phyloP scores from a whole-genome alignment of 2,329 filamentous ascomycete species.

The Colletotrichum filicis region DNA sequence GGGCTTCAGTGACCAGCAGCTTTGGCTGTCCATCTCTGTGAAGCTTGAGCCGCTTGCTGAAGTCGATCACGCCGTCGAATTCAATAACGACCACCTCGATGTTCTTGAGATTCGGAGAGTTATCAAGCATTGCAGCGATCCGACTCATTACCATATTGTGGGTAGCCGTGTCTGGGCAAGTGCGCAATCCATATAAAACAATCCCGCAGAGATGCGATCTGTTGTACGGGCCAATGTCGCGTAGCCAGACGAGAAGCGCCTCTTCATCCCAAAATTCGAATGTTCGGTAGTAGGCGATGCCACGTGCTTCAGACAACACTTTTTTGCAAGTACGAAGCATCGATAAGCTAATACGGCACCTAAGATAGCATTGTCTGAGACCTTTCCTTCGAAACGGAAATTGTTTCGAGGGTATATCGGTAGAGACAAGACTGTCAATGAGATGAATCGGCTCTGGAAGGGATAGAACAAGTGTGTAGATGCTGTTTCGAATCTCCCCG shows the following conservation, averaged over 20 bases:
- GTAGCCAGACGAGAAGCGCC: not conserved
- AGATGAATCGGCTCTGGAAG: fast-evolving
- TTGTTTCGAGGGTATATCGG: too few relatives aligned
- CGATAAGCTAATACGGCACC: too few relatives aligned
- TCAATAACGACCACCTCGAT: not conserved
- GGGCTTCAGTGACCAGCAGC: not conserved
- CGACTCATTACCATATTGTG: too few relatives aligned
- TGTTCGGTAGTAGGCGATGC: not conserved
- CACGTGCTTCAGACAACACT: not conserved
- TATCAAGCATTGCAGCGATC: not conserved
- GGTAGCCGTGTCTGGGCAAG: too few relatives aligned
- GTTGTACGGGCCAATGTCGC: not conserved
- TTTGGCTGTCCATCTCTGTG: not conserved
- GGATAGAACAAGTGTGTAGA: not conserved
- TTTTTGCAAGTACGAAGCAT: not conserved
- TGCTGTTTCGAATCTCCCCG: not conserved
- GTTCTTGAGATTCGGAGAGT: not conserved
- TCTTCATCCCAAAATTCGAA: not conserved
- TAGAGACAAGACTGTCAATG: too few relatives aligned
- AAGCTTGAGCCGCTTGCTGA: not conserved
- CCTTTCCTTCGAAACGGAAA: too few relatives aligned
- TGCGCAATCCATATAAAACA: fast-evolving
- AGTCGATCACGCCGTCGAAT: not conserved
- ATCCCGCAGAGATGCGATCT: not conserved
- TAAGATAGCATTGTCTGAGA: too few relatives aligned